These are phyloP conservation scores for Annulohypoxylon truncatum DNA, from an alignment of 2,329 filamentous ascomycete species.

Conservation along the genomic window DNA sequence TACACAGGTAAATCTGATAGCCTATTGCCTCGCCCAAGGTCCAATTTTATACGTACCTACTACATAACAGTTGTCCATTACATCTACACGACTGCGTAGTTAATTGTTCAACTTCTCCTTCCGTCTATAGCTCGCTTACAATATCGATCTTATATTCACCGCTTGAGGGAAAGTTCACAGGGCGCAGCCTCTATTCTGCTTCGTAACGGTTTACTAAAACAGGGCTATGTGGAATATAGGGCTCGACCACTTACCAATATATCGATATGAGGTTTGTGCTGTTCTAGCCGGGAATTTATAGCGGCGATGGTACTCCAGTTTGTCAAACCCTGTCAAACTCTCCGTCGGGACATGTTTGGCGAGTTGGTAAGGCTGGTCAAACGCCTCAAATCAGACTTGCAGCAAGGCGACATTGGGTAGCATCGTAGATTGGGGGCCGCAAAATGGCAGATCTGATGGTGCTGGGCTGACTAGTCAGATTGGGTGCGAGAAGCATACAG, in stretches of 20 bases:
- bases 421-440: slow-evolving; percentile 31
- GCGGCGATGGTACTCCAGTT: not conserved
- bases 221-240: slow-evolving; percentile 3
- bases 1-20: slow-evolving; percentile 14
- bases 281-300: slow-evolving; percentile 7
- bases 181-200: slow-evolving; percentile 5
- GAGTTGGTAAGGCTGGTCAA: slow-evolving; percentile 26
- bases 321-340: slow-evolving; percentile 1
- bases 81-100: not conserved
- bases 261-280: slow-evolving; percentile 12
- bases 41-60: not conserved
- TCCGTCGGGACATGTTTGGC: slow-evolving; percentile 2
- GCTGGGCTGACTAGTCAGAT: slow-evolving; percentile 25
- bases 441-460: slow-evolving; percentile 28
- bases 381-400: slow-evolving; percentile 19
- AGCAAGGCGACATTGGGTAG: slow-evolving; percentile 28
- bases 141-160: slow-evolving; percentile 4
- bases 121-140: slow-evolving; percentile 1
- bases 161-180: not conserved
- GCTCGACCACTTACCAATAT: slow-evolving; percentile 1
- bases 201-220: slow-evolving; percentile 25
- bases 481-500: slow-evolving; percentile 13
- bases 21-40: slow-evolving; percentile 13
- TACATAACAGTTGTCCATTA: not conserved
- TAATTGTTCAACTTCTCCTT: not conserved